Percentiles rank a stretch among this genome's conserved stretches.
Evolutionary conservation across 2,329 filamentous ascomycete genomes (phyloP).

Genomic region (Curvularia eragrostidis): DNA sequence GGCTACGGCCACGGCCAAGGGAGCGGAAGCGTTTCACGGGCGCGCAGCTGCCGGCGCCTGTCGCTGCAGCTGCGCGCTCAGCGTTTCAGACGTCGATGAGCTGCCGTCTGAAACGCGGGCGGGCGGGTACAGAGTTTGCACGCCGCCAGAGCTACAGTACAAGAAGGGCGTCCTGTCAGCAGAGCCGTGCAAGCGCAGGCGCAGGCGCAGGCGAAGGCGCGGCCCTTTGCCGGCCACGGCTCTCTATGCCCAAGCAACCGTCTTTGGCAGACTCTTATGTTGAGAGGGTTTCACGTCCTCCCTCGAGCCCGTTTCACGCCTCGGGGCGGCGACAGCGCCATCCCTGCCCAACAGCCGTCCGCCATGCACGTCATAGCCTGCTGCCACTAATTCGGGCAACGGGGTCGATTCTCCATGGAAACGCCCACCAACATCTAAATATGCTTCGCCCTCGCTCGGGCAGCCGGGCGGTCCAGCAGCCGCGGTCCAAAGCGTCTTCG

Average conservation of each 20-base stretch:
- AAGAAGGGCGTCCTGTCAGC: neutral
- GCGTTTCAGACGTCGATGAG: constrained; percentile 38
- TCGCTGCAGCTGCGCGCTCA: constrained; percentile 16
- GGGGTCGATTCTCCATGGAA: neutral
- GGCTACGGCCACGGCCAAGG: no score
- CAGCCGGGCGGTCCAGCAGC: neutral
- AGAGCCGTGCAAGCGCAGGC: neutral
- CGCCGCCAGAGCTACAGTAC: no score
- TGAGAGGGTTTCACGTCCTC: neutral
- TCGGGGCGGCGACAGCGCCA: neutral
- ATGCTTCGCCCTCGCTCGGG: neutral
- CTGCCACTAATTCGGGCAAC: neutral
- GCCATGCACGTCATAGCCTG: constrained; percentile 4
- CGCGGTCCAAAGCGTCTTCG: neutral
- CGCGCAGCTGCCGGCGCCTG: constrained; percentile 26
- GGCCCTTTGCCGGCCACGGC: constrained; percentile 1
- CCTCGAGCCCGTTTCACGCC: constrained; percentile 13
- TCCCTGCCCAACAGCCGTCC: constrained; percentile 2
- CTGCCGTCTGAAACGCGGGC: neutral
- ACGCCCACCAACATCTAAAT: neutral
- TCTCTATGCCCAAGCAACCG: neutral
- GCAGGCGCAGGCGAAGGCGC: no score
- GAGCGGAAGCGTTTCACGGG: constrained; percentile 22
- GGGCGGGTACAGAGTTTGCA: neutral
- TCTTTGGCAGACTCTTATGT: no score